Evolutionary conservation across 306 rosid genomes (phyloP).

Genomic region (Gillenia trifoliata): DNA sequence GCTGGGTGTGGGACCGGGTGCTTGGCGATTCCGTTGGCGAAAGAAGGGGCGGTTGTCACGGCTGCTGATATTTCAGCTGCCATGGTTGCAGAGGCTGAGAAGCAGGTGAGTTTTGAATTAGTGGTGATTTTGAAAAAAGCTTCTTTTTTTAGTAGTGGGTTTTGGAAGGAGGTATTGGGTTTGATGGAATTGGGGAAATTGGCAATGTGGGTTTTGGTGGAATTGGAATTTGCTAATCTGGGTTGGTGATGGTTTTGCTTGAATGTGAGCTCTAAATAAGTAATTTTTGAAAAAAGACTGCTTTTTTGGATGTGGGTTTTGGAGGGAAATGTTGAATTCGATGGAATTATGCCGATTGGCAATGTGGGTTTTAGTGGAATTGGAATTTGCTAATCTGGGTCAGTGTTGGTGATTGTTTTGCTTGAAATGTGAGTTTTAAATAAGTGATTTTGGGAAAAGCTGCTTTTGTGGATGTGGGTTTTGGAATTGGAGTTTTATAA

Average conservation of each 20-base stretch:
- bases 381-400: not conserved
- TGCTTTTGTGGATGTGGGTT: not conserved
- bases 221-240: not conserved
- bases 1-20: conserved; percentile 99
- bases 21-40: conserved; percentile 78
- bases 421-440: conserved; percentile 14
- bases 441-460: not conserved
- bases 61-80: conserved; percentile 85
- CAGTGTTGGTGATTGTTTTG: not conserved
- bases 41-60: conserved; percentile 63
- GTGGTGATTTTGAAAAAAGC: not conserved
- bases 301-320: not conserved
- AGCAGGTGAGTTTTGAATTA: conserved; percentile 38
- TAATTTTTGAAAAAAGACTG: too few species aligned
- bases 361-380: not conserved
- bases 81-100: conserved; percentile 86
- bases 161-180: not conserved
- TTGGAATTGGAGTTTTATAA: not conserved
- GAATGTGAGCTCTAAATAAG: not conserved
- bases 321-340: not conserved
- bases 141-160: not conserved
- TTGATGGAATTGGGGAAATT: not conserved
- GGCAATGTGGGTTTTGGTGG: not conserved
- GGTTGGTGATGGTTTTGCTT: not conserved
- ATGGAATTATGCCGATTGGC: not conserved